Percentiles rank a stretch among this genome's conserved stretches.
Evolutionary conservation across 805 yeast genomes (phyloP).

Genomic region (Monosporozyma servazzii): DNA sequence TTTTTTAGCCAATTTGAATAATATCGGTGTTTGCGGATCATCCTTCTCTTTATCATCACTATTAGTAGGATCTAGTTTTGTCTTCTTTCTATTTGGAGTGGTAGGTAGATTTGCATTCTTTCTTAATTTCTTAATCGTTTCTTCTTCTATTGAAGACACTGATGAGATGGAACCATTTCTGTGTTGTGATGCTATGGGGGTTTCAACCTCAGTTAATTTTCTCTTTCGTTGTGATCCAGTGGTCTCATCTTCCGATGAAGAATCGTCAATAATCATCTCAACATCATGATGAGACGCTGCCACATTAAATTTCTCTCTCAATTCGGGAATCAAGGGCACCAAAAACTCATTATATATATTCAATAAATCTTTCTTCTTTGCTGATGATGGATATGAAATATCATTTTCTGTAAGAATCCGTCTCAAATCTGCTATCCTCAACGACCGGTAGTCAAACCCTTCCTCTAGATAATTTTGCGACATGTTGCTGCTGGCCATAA

Average conservation of each 20-base stretch:
- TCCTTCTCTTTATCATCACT: not conserved
- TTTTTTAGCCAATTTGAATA: constrained; percentile 20
- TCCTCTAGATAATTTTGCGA: constrained; percentile 14
- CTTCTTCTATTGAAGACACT: constrained; percentile 2
- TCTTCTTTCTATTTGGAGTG: constrained; percentile 6
- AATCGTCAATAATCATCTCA: not conserved
- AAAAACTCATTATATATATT: constrained; percentile 49
- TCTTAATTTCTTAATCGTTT: not conserved
- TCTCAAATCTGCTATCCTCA: constrained; percentile 64
- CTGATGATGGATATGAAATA: constrained; percentile 50
- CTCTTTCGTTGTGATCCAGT: not conserved
- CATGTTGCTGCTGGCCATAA: not conserved
- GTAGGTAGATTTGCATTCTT: not conserved
- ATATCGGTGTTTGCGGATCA: constrained; percentile 14
- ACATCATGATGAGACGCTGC: not conserved
- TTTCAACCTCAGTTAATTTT: not conserved
- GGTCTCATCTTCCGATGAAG: not conserved
- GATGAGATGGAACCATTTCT: constrained; percentile 1
- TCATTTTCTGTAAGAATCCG: constrained; percentile 53
- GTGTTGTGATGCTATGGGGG: not conserved
- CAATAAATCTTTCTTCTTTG: constrained; percentile 61
- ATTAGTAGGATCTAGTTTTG: constrained; percentile 6
- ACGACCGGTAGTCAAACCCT: constrained; percentile 59
- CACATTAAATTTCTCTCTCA: constrained; percentile 26
- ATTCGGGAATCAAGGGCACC: constrained; percentile 37